These are phyloP conservation scores for Phaseolus lunatus DNA, from an alignment of 306 rosid species.

Conservation along the genomic window DNA sequence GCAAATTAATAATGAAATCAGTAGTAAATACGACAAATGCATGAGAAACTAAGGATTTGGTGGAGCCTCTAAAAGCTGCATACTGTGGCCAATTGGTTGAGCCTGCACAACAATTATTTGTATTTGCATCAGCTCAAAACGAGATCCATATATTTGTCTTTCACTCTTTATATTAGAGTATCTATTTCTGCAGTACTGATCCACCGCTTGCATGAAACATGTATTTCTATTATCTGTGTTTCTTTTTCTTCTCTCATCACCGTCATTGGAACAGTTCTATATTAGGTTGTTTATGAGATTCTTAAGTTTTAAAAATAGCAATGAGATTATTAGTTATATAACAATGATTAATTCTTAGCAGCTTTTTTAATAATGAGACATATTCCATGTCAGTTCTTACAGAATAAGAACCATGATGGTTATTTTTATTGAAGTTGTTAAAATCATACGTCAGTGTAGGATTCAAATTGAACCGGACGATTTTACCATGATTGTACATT, in stretches of 20 bases:
- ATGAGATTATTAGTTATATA: not conserved
- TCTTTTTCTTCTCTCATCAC: not conserved
- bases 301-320: not conserved
- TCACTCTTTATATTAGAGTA: constrained; percentile 17
- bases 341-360: not conserved
- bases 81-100: constrained; percentile 22
- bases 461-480: not conserved
- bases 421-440: not conserved
- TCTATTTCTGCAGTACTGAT: constrained; percentile 20
- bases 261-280: not conserved
- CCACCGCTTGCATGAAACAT: constrained; percentile 25
- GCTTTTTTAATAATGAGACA: not conserved
- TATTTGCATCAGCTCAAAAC: constrained; percentile 20
- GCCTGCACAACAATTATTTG: constrained; percentile 13
- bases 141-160: constrained; percentile 37
- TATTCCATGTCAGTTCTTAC: not conserved
- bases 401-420: not conserved
- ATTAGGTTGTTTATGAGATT: not conserved
- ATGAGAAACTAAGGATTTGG: not conserved
- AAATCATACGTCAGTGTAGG: not conserved
- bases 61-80: constrained; percentile 35
- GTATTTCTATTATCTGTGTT: constrained; percentile 28
- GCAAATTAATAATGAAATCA: constrained; percentile 26
- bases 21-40: constrained; percentile 27
- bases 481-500: not conserved